Evolutionary conservation across 805 yeast species (phyloP).

Genomic region (Schwanniomyces pseudopolymorphus): DNA sequence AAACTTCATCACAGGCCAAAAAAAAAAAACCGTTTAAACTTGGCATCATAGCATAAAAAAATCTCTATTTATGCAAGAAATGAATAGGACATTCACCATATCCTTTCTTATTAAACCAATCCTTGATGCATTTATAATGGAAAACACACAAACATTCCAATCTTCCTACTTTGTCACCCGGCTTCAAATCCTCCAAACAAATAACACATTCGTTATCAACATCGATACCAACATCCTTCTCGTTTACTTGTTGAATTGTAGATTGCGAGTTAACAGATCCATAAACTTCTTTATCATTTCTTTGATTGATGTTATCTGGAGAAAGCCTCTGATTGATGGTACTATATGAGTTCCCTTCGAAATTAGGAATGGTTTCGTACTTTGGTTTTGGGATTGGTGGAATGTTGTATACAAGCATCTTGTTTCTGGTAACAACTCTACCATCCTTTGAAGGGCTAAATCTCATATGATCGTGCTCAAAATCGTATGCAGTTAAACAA

Average conservation of each 20-base stretch:
- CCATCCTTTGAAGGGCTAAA: slow-evolving; percentile 20
- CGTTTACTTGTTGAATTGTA: slow-evolving; percentile 15
- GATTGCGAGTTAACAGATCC: slow-evolving; percentile 22
- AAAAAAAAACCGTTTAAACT: neutral
- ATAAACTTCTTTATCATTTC: slow-evolving; percentile 5
- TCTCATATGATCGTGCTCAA: slow-evolving; percentile 57
- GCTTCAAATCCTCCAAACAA: slow-evolving; percentile 83
- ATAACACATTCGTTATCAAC: slow-evolving; percentile 83
- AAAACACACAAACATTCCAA: slow-evolving; percentile 92
- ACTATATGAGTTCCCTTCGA: slow-evolving; percentile 15
- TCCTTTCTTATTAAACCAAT: slow-evolving; percentile 88
- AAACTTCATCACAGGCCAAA: neutral
- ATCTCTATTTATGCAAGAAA: slow-evolving; percentile 30
- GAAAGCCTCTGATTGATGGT: slow-evolving; percentile 10
- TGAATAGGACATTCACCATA: slow-evolving; percentile 88
- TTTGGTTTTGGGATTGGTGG: slow-evolving; percentile 46
- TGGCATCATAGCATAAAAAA: neutral
- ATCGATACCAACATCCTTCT: slow-evolving; percentile 20
- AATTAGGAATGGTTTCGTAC: slow-evolving; percentile 27
- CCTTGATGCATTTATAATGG: slow-evolving; percentile 86
- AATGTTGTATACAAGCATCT: slow-evolving; percentile 80
- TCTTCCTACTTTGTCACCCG: slow-evolving; percentile 88
- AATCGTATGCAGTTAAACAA: slow-evolving; percentile 71
- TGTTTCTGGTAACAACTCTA: slow-evolving; percentile 47
- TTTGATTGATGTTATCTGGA: neutral